Evolutionary conservation across 495 filamentous ascomycete species (phyloP).

Genomic region (Penicillium riverlandense): DNA sequence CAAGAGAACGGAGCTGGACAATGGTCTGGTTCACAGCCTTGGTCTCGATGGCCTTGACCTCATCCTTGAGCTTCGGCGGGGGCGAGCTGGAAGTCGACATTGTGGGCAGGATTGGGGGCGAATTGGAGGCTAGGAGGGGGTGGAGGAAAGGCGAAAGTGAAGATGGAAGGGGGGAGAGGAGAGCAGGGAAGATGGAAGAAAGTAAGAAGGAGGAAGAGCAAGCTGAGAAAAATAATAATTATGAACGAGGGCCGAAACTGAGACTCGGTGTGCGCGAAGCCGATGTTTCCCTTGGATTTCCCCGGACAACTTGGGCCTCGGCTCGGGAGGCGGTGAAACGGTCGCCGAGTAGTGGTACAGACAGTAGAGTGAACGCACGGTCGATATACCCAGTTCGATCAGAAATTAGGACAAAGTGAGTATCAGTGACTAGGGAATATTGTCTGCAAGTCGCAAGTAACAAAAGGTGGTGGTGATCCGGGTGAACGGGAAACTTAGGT

Average conservation of each 20-base stretch:
- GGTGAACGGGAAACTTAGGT: slow-evolving; percentile 20
- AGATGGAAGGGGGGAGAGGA: slow-evolving; percentile 1
- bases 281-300: background rate
- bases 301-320: slow-evolving; percentile 21
- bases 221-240: slow-evolving; percentile 1
- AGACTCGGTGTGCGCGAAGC: slow-evolving; percentile 1
- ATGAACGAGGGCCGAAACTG: slow-evolving; percentile 11
- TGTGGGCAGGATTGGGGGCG: slow-evolving; percentile 5
- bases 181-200: background rate
- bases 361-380: too few species aligned
- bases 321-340: slow-evolving; percentile 23
- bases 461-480: background rate
- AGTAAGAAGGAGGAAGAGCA: background rate
- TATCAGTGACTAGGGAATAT: too few species aligned
- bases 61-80: slow-evolving; percentile 26
- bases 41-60: slow-evolving; percentile 22
- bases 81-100: slow-evolving; percentile 28
- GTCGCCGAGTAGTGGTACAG: background rate
- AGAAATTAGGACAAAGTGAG: too few species aligned
- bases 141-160: background rate
- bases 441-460: too few species aligned
- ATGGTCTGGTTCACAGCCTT: slow-evolving; percentile 40
- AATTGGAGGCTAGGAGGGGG: background rate
- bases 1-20: slow-evolving; percentile 65
- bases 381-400: too few species aligned